Base-by-base conservation (phyloP, 108 stramenopile species). In the Fistulifera solaris region DNA sequence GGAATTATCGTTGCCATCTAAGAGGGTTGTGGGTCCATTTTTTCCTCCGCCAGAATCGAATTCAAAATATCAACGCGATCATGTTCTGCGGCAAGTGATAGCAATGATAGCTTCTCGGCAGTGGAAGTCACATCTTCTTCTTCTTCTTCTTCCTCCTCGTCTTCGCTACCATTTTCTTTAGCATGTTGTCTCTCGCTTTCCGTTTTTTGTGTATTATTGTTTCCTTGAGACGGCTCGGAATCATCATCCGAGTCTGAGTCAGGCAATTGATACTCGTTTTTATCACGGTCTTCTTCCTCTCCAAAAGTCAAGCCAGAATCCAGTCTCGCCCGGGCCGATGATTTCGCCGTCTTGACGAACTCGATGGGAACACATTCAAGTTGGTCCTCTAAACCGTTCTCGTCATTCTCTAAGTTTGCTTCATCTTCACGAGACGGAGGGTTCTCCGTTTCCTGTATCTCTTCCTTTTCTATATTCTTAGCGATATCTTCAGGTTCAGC, bases 21-120 rank as follows among this genome's bases (percentile, higher is more conserved):
- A 31, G 16, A 77, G 49, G 19, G 40, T 27, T 16, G 49, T 35
- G 1, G 55, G 51, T 39, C 60, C 62, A 25, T 71, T 63, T 22
- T 61, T 27, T 59, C 65, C 12, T 66, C 31, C 28, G 48, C 47
- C 16, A 91, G 40, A 0, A 91, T 67, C 23, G 72, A 62, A 49
- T 91, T 72, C 18, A 91, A 62, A 57, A 91, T 86, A 56, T 91
- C 89, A 15, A 87, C 85, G 12, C 89, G 80, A 68, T 91, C 85
- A 53, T 91, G 89, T 59, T 91, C 85, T 5, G 83, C 85, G 2
- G 89, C 89, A n/a, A 91, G 68, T 21, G 78, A 58, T 1, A 91
- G 59, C 7, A 91, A 66, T 24, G 83, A 80, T 25, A 75, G 83
- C 54, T 85, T 73, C 43, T 91, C 89, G 48, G 65, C 63, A 12